Evolutionary conservation across 2,329 filamentous ascomycete species (phyloP), one percentile per base, ranked within the genome.

Genomic region (Neobulgaria alba): DNA sequence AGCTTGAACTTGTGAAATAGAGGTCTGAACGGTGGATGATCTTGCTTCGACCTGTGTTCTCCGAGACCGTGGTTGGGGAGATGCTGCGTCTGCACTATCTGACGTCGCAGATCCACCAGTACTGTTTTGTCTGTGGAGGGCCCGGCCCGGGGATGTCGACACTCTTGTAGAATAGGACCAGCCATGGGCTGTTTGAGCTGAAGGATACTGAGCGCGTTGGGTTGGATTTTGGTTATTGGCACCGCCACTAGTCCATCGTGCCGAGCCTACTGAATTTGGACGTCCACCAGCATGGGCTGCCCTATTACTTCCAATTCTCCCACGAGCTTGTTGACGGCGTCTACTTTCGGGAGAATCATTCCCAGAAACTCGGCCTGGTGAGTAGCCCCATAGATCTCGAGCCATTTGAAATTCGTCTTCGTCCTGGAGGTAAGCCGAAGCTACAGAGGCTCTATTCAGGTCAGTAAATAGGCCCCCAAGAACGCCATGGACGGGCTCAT

Each of bases 301-400:
- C 42, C 54, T 50, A 21, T 40, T 47, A 17, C 31, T 41, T 17
- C 46, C 45, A 30, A 40, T 33, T 39, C 54, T 51, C 20, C 52
- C 52, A 32, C 54, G 48, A 23, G 43, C 34, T 30, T 45, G 44
- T 8, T 48, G 53, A 41, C 54, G 43, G 42, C 55, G 47, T 26
- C 23, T 26, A 26, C 23, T 26, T 32, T 56, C 53, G 20, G 45
- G 36, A 17, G 46, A 49, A 29, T 57, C 54, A 10, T 21, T 36
- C 3, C 40, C 35, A 12, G 48, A 44, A 10, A 38, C 18, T 26
- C 49, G 41, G 30, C 26, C 43, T 12, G 23, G 23, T 12, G 23
- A 7, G 12, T 26, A 12, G 7, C 23, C 23, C 7, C 12, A 29
- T 21, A 41, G 35, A 17, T 26, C 34, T 12, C 32, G 18, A 5